Evolutionary conservation across 768 basidiomycete genomes (phyloP).

Genomic region (Dendrothele bispora): DNA sequence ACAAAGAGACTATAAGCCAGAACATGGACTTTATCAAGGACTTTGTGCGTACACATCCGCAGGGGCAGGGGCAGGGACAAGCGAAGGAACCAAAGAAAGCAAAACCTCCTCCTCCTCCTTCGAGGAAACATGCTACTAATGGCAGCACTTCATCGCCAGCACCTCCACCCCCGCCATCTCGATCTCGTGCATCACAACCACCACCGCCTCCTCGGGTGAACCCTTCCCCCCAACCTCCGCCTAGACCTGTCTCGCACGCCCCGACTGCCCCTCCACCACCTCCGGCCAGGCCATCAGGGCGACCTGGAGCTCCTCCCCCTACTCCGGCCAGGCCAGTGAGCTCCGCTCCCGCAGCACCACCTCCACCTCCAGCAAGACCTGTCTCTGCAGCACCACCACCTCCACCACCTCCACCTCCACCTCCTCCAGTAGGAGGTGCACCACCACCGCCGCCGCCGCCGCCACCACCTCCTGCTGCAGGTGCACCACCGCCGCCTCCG

Average conservation of each 20-base stretch:
- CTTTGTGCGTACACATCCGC: conserved; percentile 55
- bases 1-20: conserved; percentile 63
- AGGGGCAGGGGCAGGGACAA: conserved; percentile 26
- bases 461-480: conserved; percentile 40
- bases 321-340: conserved; percentile 38
- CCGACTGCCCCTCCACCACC: conserved; percentile 33
- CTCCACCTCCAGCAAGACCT: conserved; percentile 30
- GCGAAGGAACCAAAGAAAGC: conserved; percentile 42
- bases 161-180: conserved; percentile 31
- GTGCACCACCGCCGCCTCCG: conserved; percentile 38
- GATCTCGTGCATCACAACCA: conserved; percentile 24
- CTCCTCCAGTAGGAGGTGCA: conserved; percentile 19
- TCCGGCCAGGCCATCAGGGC: conserved; percentile 19
- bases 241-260: conserved; percentile 35
- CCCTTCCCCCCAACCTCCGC: conserved; percentile 27
- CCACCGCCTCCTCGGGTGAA: conserved; percentile 35
- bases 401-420: conserved; percentile 42
- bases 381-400: conserved; percentile 32
- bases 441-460: conserved; percentile 45
- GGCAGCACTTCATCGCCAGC: too few species aligned
- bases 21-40: conserved; percentile 90
- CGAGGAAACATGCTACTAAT: conserved; percentile 42
- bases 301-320: conserved; percentile 33
- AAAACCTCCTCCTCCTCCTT: conserved; percentile 53
- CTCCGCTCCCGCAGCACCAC: conserved; percentile 32